Evolutionary conservation across 352 stramenopile genomes (phyloP), one percentile per base, ranked within the genome.

Genomic region (Globisporangium nagaii): DNA sequence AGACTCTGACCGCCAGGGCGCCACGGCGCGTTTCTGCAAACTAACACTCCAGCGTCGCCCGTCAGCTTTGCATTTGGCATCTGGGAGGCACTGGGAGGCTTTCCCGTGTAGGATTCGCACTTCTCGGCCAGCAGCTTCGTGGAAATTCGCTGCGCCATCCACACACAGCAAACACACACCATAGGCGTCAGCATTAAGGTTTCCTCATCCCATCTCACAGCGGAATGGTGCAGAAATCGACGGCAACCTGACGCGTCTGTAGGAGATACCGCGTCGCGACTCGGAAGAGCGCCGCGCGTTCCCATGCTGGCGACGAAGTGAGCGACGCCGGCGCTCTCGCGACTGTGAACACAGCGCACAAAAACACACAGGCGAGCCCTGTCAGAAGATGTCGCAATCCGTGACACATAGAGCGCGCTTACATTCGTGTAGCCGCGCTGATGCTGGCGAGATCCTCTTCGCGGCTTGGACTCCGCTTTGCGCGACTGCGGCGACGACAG

Each of bases 201-300:
- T n/a, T n/a, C n/a, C n/a, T n/a, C n/a, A n/a, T n/a, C n/a, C n/a
- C n/a, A n/a, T n/a, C n/a, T n/a, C n/a, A n/a, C n/a, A n/a, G n/a
- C n/a, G n/a, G n/a, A n/a, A n/a, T n/a, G n/a, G n/a, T n/a, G n/a
- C n/a, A n/a, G n/a, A n/a, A n/a, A n/a, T n/a, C n/a, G n/a, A n/a
- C n/a, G n/a, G n/a, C n/a, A n/a, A n/a, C 57, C 57, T 63, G 12
- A 0, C 24, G n/a, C 32, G 43, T 58, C 19, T 63, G 57, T 15
- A 63, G 11, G 27, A 58, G 12, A 24, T 58, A 31, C 11, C 57
- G 25, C 19, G 34, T 49, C 13, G 49, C 49, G 20, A 58, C 42
- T 0, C 57, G 57, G 41, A 63, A 63, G 9, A 58, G 43, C 19
- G 44, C 50, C 3, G 57, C 9, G 2, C 8, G 47, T 10, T 62